Evolutionary conservation across 1,284 basidiomycete genomes (phyloP).

Genomic region (Mrakiaceae sp.): DNA sequence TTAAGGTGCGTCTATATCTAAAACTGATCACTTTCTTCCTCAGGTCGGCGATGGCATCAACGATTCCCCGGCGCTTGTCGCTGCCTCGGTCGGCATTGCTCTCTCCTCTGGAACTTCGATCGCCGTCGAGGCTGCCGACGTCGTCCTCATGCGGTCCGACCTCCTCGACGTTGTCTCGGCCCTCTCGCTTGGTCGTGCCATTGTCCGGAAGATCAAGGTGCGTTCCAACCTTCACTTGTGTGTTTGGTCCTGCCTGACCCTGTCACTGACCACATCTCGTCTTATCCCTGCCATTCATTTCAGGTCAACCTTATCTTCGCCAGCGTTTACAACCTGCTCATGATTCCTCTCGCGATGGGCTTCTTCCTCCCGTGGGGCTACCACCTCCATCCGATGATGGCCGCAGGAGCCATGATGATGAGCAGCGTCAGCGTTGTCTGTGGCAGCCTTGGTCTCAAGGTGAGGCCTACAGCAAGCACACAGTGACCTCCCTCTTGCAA

Average conservation of each 20-base stretch:
- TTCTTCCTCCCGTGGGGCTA: constrained; percentile 82
- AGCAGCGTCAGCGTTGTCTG: constrained; percentile 91
- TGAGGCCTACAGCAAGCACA: constrained; percentile 19
- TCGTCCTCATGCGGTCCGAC: constrained; percentile 93
- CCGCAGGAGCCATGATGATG: constrained; percentile 95
- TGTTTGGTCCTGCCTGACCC: not conserved
- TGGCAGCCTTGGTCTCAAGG: constrained; percentile 70
- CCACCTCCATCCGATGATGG: constrained; percentile 95
- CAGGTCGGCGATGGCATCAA: constrained; percentile 99
- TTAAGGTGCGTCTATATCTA: constrained; percentile 6
- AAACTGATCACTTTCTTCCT: not conserved
- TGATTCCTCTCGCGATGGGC: constrained; percentile 98
- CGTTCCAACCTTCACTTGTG: not conserved
- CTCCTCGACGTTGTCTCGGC: constrained; percentile 94
- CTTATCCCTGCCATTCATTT: not conserved
- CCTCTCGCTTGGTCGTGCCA: constrained; percentile 74
- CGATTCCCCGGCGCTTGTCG: constrained; percentile 91
- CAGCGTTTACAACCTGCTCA: constrained; percentile 82
- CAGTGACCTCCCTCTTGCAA: not conserved
- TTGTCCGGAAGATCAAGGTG: constrained; percentile 79
- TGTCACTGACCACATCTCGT: not conserved
- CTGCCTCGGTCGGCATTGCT: constrained; percentile 90
- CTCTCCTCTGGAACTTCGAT: constrained; percentile 91
- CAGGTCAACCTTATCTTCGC: constrained; percentile 74
- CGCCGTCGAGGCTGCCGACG: constrained; percentile 93